A percentile compares a stretch with the other conserved stretches of the same genome.
These are phyloP conservation scores for Ascochyta rabiei DNA, from an alignment of 2,329 filamentous ascomycete species.

Conservation along the genomic window DNA sequence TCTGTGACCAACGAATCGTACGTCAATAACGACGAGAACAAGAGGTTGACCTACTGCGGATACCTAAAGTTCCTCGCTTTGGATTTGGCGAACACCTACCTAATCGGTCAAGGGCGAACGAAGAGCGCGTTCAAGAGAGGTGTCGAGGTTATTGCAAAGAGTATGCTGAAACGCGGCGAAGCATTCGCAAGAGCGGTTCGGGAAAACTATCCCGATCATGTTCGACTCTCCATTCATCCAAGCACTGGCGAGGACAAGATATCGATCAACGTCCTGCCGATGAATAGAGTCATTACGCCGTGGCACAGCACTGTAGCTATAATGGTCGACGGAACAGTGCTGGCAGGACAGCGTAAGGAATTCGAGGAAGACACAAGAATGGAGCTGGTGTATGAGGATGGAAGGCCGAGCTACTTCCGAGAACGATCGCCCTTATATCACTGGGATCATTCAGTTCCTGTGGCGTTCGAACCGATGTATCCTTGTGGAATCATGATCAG, in stretches of 20 bases:
- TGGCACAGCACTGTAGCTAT: slow-evolving; percentile 28
- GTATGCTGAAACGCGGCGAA: slow-evolving; percentile 36
- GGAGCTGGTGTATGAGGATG: slow-evolving; percentile 27
- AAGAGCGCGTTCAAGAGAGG: slow-evolving; percentile 32
- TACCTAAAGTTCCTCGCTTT: slow-evolving; percentile 25
- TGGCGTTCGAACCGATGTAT: slow-evolving; percentile 28
- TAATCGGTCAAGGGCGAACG: slow-evolving; percentile 7
- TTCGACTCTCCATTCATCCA: slow-evolving; percentile 40
- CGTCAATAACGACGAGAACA: slow-evolving; percentile 17
- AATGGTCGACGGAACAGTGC: slow-evolving; percentile 16
- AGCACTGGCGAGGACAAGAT: slow-evolving; percentile 35
- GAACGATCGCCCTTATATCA: slow-evolving; percentile 25
- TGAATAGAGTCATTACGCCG: slow-evolving; percentile 19
- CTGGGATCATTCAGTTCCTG: background rate
- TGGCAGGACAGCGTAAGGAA: slow-evolving; percentile 8
- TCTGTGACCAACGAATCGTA: slow-evolving; percentile 12
- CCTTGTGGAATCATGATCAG: slow-evolving; percentile 29
- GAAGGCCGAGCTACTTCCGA: slow-evolving; percentile 27
- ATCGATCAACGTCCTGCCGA: slow-evolving; percentile 26
- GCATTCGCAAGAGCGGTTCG: slow-evolving; percentile 29
- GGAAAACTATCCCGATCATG: slow-evolving; percentile 19
- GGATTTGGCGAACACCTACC: slow-evolving; percentile 20
- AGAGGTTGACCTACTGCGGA: slow-evolving; percentile 24
- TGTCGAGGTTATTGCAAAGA: slow-evolving; percentile 31
- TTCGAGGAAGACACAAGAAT: slow-evolving; percentile 18